Evolutionary conservation across 257 asterid species (phyloP), one percentile per base, ranked within the genome.

Genomic region (Solanum chaucha): DNA sequence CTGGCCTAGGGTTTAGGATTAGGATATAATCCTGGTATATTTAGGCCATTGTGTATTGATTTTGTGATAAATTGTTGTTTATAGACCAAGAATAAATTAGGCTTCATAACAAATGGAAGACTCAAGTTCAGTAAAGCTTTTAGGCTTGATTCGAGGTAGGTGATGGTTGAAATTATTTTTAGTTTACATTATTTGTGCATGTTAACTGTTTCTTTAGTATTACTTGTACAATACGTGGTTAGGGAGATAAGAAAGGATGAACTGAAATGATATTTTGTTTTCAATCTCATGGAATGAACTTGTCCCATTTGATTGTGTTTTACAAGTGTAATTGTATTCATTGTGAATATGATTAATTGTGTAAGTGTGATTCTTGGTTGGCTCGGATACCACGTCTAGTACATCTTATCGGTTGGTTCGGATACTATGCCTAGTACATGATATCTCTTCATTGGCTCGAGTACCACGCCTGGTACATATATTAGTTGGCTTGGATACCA

Each of bases 361-460:
- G n/a, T 51, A 3, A 51, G 61, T 17, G 9, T 51, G 61, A 51
- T 51, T 17, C n/a, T 51, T 0, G 9, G 1, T 17, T 0, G 61
- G 9, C n/a, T 51, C 61, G 0, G 3, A 3, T 51, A 17, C 22
- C 61, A 51, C 61, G 0, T 3, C 61, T 51, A 51, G 61, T 17
- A 17, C 10, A 51, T 51, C 10, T 17, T 51, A 51, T 51, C 9
- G n/a, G 4, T 17, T 51, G 10, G 9, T 3, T 51, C 10, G 0
- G 1, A 1, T 17, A 15, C n/a, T 3, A 17, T 0, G n/a, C 1
- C 1, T 17, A 1, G n/a, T 51, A 51, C 61, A 17, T 17, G 0
- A 17, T 51, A 51, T 2, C n/a, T 5, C 9, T 5, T 51, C 3
- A 51, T 51, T 51, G 9, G 10, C 61, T 51, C 9, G 1, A 0